phyloP scores from a whole-genome alignment of 805 yeast genomes.

The Metschnikowia arizonensis region DNA sequence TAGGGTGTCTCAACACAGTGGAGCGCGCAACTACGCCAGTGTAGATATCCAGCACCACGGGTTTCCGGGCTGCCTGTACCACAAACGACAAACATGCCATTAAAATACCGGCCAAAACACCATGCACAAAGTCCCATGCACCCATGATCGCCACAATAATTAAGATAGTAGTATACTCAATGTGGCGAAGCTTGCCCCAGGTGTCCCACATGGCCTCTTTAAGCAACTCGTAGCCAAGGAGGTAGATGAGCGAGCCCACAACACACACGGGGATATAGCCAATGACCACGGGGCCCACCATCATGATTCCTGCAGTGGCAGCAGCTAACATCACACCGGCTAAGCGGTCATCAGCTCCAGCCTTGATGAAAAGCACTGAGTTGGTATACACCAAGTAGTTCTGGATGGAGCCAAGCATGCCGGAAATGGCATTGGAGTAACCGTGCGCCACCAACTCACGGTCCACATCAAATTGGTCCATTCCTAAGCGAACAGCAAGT shows the following conservation, averaged over 20 bases:
- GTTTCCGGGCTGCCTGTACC: constrained; percentile 82
- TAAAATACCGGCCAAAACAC: constrained; percentile 84
- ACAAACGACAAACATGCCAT: constrained; percentile 93
- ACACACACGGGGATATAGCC: constrained; percentile 94
- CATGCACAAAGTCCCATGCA: constrained; percentile 88
- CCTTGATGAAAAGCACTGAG: constrained; percentile 83
- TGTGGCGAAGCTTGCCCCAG: constrained; percentile 62
- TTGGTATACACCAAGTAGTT: constrained; percentile 94
- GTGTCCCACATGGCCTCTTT: constrained; percentile 87
- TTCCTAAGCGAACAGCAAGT: constrained; percentile 81
- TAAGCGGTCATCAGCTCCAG: constrained; percentile 86
- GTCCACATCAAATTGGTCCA: constrained; percentile 86
- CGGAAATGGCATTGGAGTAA: constrained; percentile 79
- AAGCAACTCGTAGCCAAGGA: constrained; percentile 85
- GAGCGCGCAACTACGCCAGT: constrained; percentile 88
- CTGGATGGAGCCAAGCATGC: constrained; percentile 81
- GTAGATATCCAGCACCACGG: constrained; percentile 76
- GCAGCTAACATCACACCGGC: constrained; percentile 88
- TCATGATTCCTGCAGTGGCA: constrained; percentile 77
- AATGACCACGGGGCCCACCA: constrained; percentile 86
- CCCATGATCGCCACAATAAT: constrained; percentile 95
- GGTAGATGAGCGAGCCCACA: constrained; percentile 86
- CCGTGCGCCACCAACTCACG: constrained; percentile 95
- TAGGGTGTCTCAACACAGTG: constrained; percentile 86
- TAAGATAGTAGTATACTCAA: constrained; percentile 81